Conservation (phyloP, 495 filamentous ascomycete genomes). For the Neurospora sp. region DNA sequence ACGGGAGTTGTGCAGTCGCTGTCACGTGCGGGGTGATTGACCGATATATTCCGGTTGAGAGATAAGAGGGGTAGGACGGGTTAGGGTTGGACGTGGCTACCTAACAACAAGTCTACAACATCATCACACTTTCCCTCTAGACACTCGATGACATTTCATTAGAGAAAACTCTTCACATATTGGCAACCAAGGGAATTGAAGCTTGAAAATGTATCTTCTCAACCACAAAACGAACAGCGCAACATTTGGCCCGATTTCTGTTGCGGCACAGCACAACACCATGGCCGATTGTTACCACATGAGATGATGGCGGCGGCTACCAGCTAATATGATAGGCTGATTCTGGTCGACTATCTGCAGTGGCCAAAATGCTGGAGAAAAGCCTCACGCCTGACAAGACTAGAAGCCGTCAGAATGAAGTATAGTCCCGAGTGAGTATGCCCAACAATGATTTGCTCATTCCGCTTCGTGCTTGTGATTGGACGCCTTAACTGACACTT, state of each 20-base stretch:
- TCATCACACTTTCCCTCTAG: neutral
- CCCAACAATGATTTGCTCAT: too few species aligned
- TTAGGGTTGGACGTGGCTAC: neutral
- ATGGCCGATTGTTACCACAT: neutral
- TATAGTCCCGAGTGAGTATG: too few species aligned
- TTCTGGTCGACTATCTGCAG: neutral
- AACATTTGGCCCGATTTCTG: neutral
- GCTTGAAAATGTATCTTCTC: neutral
- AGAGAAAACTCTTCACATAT: neutral
- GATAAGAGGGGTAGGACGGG: neutral
- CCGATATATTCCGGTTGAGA: neutral
- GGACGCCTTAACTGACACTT: neutral
- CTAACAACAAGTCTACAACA: neutral
- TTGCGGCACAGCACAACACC: neutral
- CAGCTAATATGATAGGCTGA: neutral
- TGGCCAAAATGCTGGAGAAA: neutral
- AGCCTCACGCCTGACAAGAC: neutral
- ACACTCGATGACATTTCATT: neutral
- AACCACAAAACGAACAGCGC: neutral
- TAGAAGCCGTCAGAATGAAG: too few species aligned
- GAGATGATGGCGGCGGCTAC: neutral
- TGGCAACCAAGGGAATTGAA: neutral
- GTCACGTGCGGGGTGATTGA: neutral
- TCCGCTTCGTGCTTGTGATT: neutral
- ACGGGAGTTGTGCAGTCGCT: neutral